A percentile compares a stretch with the other conserved stretches of the same genome.
phyloP scores from a whole-genome alignment of 345 rosid species.

The Euphorbia tirucalli region DNA sequence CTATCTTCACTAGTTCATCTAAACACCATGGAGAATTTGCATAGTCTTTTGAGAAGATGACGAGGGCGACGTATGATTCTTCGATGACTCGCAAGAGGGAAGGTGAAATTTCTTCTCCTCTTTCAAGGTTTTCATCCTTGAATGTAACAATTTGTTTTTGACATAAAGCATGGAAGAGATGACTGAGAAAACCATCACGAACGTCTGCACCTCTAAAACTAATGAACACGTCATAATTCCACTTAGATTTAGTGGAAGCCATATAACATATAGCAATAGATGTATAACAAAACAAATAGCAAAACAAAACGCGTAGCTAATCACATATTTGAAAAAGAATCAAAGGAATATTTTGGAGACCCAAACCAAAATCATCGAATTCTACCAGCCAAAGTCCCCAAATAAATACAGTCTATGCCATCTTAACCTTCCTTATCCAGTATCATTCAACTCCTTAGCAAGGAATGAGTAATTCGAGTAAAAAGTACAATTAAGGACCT shows the following conservation, averaged over 20 bases:
- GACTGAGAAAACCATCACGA: background rate
- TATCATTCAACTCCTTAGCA: no score
- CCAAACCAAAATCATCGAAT: no score
- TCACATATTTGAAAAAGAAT: no score
- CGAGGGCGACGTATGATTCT: background rate
- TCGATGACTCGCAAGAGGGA: background rate
- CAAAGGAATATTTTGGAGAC: no score
- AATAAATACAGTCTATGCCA: no score
- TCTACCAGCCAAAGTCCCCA: no score
- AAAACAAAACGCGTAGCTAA: no score
- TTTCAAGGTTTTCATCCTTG: background rate
- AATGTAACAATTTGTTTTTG: conserved; percentile 1
- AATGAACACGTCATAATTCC: conserved; percentile 7
- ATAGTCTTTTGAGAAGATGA: background rate
- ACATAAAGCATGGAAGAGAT: background rate
- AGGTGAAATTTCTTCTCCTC: conserved; percentile 1
- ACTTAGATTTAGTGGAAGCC: background rate
- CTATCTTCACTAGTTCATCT: conserved; percentile 5
- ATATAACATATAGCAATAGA: background rate
- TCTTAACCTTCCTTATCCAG: no score
- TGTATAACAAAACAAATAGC: background rate
- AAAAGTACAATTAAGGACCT: no score
- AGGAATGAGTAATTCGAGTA: no score
- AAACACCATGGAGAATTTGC: conserved; percentile 6
- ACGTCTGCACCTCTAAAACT: conserved; percentile 6